Evolutionary conservation across 495 filamentous ascomycete species (phyloP).

Genomic region (Aspergillus sclerotioniger): DNA sequence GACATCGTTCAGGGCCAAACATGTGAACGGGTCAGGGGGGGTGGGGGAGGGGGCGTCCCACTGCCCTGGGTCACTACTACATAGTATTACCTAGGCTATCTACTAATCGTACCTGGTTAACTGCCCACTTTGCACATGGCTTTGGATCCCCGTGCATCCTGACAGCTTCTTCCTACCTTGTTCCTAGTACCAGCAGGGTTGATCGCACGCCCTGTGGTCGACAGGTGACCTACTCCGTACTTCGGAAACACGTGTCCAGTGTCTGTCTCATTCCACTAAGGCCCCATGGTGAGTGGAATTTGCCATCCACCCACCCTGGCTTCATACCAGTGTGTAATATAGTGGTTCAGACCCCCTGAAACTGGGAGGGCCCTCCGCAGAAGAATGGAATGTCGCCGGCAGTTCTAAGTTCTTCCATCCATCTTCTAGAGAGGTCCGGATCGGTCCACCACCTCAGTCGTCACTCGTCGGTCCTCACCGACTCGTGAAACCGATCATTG

Average conservation of each 20-base stretch:
- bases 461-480: too few species aligned
- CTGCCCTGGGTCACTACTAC: constrained; percentile 5
- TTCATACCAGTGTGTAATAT: too few species aligned
- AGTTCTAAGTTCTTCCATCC: background rate
- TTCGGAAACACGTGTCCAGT: background rate
- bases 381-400: too few species aligned
- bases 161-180: background rate
- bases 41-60: constrained; percentile 8
- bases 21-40: background rate
- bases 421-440: background rate
- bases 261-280: too few species aligned
- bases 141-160: background rate
- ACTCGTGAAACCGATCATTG: too few species aligned
- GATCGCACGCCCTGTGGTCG: background rate
- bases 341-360: too few species aligned
- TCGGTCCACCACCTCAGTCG: too few species aligned
- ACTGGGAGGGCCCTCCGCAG: too few species aligned
- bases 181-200: background rate
- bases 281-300: too few species aligned
- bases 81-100: too few species aligned
- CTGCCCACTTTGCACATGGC: constrained; percentile 1
- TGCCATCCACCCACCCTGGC: too few species aligned
- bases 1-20: background rate
- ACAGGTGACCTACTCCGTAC: background rate
- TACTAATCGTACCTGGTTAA: background rate